Evolutionary conservation across 306 rosid genomes (phyloP).

Genomic region (Nissolia schottii): DNA sequence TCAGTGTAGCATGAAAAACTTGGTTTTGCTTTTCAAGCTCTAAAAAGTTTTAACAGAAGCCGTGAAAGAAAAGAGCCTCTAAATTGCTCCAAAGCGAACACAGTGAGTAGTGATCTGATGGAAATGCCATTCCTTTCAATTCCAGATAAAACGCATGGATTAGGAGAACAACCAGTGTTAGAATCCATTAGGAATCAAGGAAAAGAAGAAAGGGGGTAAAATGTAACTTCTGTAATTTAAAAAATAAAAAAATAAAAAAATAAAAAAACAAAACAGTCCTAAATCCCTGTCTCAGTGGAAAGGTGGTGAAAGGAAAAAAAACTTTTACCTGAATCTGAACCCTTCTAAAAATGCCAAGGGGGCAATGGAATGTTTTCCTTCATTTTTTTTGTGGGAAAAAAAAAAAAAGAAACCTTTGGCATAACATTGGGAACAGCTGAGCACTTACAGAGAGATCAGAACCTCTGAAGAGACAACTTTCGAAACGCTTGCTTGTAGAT

Average conservation of each 20-base stretch:
- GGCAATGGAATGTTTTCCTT: neutral
- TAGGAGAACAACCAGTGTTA: neutral
- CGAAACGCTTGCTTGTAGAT: neutral
- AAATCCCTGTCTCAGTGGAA: neutral
- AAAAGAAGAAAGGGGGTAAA: neutral
- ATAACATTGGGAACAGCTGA: conserved; percentile 15
- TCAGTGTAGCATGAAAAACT: neutral
- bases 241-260: neutral
- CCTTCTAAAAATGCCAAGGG: neutral
- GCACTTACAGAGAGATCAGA: conserved; percentile 32
- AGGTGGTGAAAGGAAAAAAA: conserved; percentile 15
- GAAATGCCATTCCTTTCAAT: neutral
- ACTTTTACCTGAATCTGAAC: neutral
- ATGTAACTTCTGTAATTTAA: neutral
- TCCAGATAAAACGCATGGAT: neutral
- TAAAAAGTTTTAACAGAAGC: neutral
- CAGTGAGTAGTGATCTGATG: conserved; percentile 26
- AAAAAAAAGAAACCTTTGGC: conserved; percentile 21
- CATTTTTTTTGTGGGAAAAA: no score
- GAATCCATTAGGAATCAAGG: neutral
- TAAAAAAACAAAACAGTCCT: neutral
- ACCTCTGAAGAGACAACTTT: conserved; percentile 15
- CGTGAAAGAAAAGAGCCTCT: neutral
- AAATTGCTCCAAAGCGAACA: conserved; percentile 12
- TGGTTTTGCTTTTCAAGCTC: neutral